Base-by-base conservation (phyloP, 495 filamentous ascomycete species). In the Lindgomyces ingoldianus region DNA sequence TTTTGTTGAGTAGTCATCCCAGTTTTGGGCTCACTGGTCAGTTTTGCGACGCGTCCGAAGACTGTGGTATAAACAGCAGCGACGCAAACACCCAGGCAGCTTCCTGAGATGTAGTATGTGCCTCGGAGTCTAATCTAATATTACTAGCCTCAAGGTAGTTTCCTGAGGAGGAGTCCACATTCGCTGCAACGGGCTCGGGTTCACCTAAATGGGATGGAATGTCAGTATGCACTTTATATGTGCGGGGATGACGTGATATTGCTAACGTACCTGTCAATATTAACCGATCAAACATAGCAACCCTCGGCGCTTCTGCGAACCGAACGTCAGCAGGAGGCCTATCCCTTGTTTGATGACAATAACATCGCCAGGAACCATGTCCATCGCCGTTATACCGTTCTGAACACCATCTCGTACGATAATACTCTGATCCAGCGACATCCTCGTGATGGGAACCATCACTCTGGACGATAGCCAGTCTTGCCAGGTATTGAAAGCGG, bases 131-230 rank as follows among this genome's bases (percentile, higher is more conserved):
- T 22, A 92, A 72, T n/a, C 86, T 88, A 47, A 91, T 87, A 63
- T 85, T 87, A 22, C 80, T 81, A 19, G 87, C 89, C 71, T 91
- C 89, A 27, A 92, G 82, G 67, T 89, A 91, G 72, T 91, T 91
- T 22, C 78, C 74, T 51, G 90, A 86, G 0, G 84, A 88, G 8
- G 74, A 78, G 3, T 90, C 81, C 9, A 84, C 81, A 1, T 82
- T 77, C 4, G 84, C 87, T 8, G 79, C 76, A 18, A 89, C 73
- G 36, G 87, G 86, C 21, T 83, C 76, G 4, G 87, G 84, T 76
- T 89, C 86, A 29, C 86, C 83, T 80, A 39, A n/a, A n/a, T n/a
- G n/a, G 53, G 1, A 52, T 3, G 25, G 29, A 12, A 26, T 22
- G 27, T 30, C 46, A 30, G 21, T 62, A n/a, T 39, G 33, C 6